phyloP scores from a whole-genome alignment of 2,329 filamentous ascomycete genomes.

The Ascochyta clinopodiicola region DNA sequence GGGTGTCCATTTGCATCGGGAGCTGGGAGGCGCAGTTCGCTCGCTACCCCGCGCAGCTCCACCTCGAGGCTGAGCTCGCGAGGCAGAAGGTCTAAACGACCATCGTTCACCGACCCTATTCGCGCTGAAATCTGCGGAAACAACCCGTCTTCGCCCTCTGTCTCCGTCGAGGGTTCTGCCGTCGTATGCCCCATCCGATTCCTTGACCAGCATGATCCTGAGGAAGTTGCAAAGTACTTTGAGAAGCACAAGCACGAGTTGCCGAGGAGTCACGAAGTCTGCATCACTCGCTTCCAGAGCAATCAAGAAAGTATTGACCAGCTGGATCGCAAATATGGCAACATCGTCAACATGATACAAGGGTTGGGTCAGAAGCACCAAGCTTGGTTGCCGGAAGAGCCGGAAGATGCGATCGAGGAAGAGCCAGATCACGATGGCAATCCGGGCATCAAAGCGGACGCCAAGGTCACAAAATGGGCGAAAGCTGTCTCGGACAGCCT shows the following conservation, averaged over 20 bases:
- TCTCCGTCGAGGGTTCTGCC: slow-evolving; percentile 50
- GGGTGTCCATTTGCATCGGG: slow-evolving; percentile 77
- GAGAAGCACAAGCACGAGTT: slow-evolving; percentile 95
- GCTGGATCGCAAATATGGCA: slow-evolving; percentile 93
- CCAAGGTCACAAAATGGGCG: slow-evolving; percentile 86
- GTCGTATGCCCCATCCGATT: slow-evolving; percentile 90
- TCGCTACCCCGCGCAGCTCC: slow-evolving; percentile 52
- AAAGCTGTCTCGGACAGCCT: slow-evolving; percentile 71
- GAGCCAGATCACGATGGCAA: slow-evolving; percentile 55
- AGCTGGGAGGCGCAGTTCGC: slow-evolving; percentile 53
- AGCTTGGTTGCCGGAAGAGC: slow-evolving; percentile 74
- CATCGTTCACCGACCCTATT: slow-evolving; percentile 53
- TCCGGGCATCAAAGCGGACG: slow-evolving; percentile 59
- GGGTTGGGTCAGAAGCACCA: slow-evolving; percentile 87
- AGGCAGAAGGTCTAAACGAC: slow-evolving; percentile 48
- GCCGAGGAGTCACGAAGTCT: slow-evolving; percentile 91
- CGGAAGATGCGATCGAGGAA: slow-evolving; percentile 57
- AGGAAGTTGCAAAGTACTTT: slow-evolving; percentile 92
- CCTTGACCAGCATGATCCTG: slow-evolving; percentile 88
- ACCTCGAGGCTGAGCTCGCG: slow-evolving; percentile 46
- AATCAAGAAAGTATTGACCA: slow-evolving; percentile 85
- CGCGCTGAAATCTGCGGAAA: slow-evolving; percentile 51
- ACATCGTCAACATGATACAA: slow-evolving; percentile 91
- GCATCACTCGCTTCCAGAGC: slow-evolving; percentile 85
- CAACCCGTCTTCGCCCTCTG: slow-evolving; percentile 56